These are phyloP conservation scores for Mycosphaerella sp. DNA, from an alignment of 2,329 filamentous ascomycete genomes.

Conservation along the genomic window DNA sequence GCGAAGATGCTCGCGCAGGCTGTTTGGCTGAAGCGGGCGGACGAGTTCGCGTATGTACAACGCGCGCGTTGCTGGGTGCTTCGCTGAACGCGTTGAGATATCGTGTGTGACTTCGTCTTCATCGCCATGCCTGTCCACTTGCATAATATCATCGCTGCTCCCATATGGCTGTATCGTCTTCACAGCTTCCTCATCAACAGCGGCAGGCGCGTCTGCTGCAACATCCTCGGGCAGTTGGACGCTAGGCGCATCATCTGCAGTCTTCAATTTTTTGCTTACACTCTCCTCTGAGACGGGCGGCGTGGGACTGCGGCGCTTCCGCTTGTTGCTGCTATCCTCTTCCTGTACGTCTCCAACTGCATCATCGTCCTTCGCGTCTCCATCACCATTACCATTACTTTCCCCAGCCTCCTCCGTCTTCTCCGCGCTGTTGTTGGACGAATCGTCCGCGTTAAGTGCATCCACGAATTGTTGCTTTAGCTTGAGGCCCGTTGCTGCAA, in stretches of 20 bases:
- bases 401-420: conserved; percentile 1
- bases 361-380: conserved; percentile 6
- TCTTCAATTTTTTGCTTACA: conserved; percentile 41
- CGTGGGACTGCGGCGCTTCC: conserved; percentile 31
- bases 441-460: conserved; percentile 37
- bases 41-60: conserved; percentile 89
- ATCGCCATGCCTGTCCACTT: conserved; percentile 15
- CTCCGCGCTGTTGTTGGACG: conserved; percentile 15
- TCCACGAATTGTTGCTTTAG: conserved; percentile 46
- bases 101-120: conserved; percentile 2
- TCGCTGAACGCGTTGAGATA: conserved; percentile 29
- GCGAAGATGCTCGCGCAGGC: conserved; percentile 63
- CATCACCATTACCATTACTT: conserved; percentile 1
- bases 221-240: conserved; percentile 13
- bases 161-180: conserved; percentile 22
- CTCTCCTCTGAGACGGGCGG: conserved; percentile 28
- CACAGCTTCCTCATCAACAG: conserved; percentile 14
- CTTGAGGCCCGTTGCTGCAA: conserved; percentile 42
- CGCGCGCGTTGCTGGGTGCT: conserved; percentile 52
- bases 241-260: conserved; percentile 30
- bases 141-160: conserved; percentile 31
- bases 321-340: conserved; percentile 25
- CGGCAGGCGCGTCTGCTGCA: conserved; percentile 24
- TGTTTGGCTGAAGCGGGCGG: conserved; percentile 67
- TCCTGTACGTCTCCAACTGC: conserved; percentile 9